phyloP scores from a whole-genome alignment of 2,329 filamentous ascomycete genomes.

The Xylariaceae sp. region DNA sequence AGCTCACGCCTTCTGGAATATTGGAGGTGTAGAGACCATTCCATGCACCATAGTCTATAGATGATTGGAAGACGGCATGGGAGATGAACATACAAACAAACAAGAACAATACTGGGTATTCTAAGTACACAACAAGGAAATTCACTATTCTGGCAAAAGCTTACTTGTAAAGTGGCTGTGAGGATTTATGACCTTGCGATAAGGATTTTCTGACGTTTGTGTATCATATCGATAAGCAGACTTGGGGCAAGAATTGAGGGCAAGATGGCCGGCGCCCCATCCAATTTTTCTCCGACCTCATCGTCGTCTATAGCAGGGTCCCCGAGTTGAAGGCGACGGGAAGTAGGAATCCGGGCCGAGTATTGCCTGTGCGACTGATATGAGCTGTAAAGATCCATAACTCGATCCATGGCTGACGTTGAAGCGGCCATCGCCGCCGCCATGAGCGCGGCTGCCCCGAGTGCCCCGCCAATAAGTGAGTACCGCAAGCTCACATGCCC shows the following conservation, averaged over 20 bases:
- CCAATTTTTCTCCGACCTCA: conserved; percentile 25
- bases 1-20: no score
- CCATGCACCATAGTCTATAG: no score
- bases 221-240: conserved; percentile 24
- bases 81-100: no score
- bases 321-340: conserved; percentile 1
- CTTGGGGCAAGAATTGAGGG: conserved; percentile 29
- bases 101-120: no score
- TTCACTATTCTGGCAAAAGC: no score
- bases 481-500: conserved; percentile 2
- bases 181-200: conserved; percentile 8
- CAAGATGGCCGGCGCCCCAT: conserved; percentile 25
- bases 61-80: no score
- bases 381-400: conserved; percentile 10
- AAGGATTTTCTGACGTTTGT: conserved; percentile 17
- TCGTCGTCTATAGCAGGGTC: conserved; percentile 7
- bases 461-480: conserved; percentile 20
- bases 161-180: neutral
- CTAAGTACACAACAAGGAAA: no score
- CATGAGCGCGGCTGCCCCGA: conserved; percentile 21
- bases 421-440: conserved; percentile 29
- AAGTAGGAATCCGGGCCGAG: conserved; percentile 6
- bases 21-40: no score
- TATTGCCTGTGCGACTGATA: conserved; percentile 5
- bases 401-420: conserved; percentile 27